Evolutionary conservation across 2,329 filamentous ascomycete genomes (phyloP), one percentile per base, ranked within the genome.

Genomic region (Simplicillium aogashimaense): DNA sequence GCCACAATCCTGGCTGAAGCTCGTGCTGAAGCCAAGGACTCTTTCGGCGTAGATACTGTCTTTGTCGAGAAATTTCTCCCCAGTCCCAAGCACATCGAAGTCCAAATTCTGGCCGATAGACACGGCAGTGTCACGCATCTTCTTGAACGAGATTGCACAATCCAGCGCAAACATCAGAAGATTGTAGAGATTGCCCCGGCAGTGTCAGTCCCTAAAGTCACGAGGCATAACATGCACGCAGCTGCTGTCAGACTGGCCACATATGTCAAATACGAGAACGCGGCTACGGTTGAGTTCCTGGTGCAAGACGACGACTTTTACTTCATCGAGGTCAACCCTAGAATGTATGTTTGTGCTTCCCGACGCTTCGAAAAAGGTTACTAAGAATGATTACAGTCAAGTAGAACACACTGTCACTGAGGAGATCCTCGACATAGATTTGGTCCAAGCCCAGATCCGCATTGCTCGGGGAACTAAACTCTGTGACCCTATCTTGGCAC

Each of bases 81-180:
- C 29, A 48, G 49, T 5, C 60, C 59, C 7, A 58, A 64, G 9
- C 69, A 74, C 38, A 57, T 74, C 18, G 70, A 74, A 43, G 61
- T 73, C 0, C 70, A 74, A 43, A 60, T 74, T 3, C 36, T 73
- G 3, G 70, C 69, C 3, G 63, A 72, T 45, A 60, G 66, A 3
- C 40, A 50, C 3, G 69, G 67, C 1, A 50, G 53, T 4, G 63
- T 66, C 0, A 47, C 65, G 12, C 53, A 59, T 12, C 50, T 64
- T 1, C 61, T 66, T 4, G 69, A 74, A 37, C 54, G 70, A 8
- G 70, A 74, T 30, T 74, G 71, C 43, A 71, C 68, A 4, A 48
- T 74, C 2, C 69, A 74, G 37, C 51, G 70, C 6, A 56, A 70
- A 1, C 63, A 74, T 43, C 69, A 74, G 42, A 74, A 74, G 43